phyloP scores from a whole-genome alignment of 164 flowering plant genomes.

The Stephania japonica region DNA sequence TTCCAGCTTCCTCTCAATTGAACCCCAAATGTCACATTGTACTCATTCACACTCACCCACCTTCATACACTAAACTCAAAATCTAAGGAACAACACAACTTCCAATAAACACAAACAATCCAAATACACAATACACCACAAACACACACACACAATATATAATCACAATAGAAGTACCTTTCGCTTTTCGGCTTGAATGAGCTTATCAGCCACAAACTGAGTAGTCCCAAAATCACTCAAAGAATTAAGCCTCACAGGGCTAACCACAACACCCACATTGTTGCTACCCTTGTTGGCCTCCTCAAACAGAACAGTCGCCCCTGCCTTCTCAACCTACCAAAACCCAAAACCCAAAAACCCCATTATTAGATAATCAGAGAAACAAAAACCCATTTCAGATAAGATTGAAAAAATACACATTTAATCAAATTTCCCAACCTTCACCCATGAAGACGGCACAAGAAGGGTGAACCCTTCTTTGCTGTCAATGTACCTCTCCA shows the following conservation, averaged over 20 bases:
- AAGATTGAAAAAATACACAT: neutral
- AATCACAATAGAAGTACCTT: conserved; percentile 39
- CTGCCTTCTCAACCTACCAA: conserved; percentile 81
- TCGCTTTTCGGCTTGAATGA: conserved; percentile 82
- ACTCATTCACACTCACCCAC: no score
- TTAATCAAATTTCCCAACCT: conserved; percentile 26
- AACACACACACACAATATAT: no score
- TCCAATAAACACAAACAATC: no score
- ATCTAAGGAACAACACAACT: no score
- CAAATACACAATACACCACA: no score
- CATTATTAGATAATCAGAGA: neutral
- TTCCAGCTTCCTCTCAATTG: no score
- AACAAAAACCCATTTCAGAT: neutral
- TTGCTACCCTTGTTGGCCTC: conserved; percentile 56
- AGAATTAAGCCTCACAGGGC: conserved; percentile 59
- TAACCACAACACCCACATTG: conserved; percentile 82
- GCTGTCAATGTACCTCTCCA: conserved; percentile 63
- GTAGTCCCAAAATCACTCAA: conserved; percentile 78
- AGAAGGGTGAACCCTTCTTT: conserved; percentile 84
- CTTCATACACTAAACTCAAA: no score
- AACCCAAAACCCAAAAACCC: neutral
- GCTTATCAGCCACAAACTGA: conserved; percentile 82
- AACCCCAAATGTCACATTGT: no score
- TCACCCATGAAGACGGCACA: conserved; percentile 62
- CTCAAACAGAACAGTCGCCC: conserved; percentile 81